Evolutionary conservation across 345 rosid genomes (phyloP), one percentile per base, ranked within the genome.

Genomic region (Pistacia atlantica): DNA sequence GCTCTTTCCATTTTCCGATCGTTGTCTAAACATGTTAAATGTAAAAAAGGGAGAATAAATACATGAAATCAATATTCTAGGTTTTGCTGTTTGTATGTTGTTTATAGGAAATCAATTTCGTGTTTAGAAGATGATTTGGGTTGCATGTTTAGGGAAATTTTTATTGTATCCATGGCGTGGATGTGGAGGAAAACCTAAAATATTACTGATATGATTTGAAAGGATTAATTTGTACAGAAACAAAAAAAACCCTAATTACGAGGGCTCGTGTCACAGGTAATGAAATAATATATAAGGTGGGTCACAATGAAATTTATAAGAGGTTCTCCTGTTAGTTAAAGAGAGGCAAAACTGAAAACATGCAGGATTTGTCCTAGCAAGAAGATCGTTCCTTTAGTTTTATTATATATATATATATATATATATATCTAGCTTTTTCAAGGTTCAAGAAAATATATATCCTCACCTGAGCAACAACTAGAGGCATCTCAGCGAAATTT

Each of bases 391-490:
- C 14, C 38, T 22, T 55, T 55, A 56, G 4, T 33, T 70, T 31
- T 35, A 42, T 37, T n/a, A 64, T 8, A 22, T 0, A 25, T 20
- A 38, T 65, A 60, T 45, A n/a, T n/a, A n/a, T n/a, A 64, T 8
- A 22, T 0, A 25, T 20, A 38, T 65, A 60, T 45, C 4, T n/a
- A 22, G 17, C 35, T 2, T 67, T 69, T 11, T 12, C 8, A 58
- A 71, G 75, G 42, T 56, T 71, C 18, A 46, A 67, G 33, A 67
- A 52, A 69, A 42, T 42, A 42, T 10, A 22, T 49, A n/a, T 73
- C 56, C 77, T 75, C 45, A 86, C 93, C 88, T 88, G 92, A 71
- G 91, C 91, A 85, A 88, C 92, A 74, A 88, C 83, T 5, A 89
- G 83, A 80, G 93, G 96, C 89, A 89, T 87, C 8, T 48, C 76